Conservation (phyloP, 176 grass and related monocot species). For the Cenchrus fungigraminus region DNA sequence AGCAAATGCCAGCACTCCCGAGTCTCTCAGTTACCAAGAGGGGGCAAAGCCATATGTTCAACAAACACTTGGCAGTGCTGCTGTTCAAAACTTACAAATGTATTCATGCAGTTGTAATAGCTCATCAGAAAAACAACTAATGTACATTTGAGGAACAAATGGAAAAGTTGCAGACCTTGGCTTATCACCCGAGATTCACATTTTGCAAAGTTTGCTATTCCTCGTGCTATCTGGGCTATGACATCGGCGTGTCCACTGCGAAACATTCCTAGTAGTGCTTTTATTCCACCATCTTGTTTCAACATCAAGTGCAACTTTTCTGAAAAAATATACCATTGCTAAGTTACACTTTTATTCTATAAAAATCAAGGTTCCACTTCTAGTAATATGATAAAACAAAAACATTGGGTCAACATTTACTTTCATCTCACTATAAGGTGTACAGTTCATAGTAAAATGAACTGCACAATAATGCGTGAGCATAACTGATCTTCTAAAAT, state of each 20-base stretch:
- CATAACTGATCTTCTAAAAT: constrained; percentile 1
- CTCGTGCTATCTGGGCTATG: constrained; percentile 90
- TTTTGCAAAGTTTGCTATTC: constrained; percentile 97
- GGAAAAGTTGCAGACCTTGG: constrained; percentile 61
- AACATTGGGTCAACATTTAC: neutral
- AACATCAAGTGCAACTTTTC: constrained; percentile 77
- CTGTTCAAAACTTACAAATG: constrained; percentile 17
- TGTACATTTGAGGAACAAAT: neutral
- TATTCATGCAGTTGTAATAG: constrained; percentile 20
- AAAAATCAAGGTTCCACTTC: neutral
- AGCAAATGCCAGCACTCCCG: neutral
- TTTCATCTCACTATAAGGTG: neutral
- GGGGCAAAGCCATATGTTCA: neutral
- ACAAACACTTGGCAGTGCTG: neutral
- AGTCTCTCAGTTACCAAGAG: neutral
- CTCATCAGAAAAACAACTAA: constrained; percentile 26
- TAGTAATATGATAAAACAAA: neutral
- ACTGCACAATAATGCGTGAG: neutral
- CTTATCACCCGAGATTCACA: constrained; percentile 90
- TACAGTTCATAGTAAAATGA: neutral
- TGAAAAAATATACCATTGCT: constrained; percentile 29
- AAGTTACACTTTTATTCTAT: neutral
- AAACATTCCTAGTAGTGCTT: constrained; percentile 79
- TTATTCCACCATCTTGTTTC: constrained; percentile 92
- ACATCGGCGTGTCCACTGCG: constrained; percentile 71